Evolutionary conservation across 768 basidiomycete genomes (phyloP), one percentile per base, ranked within the genome.

Genomic region (Boletales sp.): DNA sequence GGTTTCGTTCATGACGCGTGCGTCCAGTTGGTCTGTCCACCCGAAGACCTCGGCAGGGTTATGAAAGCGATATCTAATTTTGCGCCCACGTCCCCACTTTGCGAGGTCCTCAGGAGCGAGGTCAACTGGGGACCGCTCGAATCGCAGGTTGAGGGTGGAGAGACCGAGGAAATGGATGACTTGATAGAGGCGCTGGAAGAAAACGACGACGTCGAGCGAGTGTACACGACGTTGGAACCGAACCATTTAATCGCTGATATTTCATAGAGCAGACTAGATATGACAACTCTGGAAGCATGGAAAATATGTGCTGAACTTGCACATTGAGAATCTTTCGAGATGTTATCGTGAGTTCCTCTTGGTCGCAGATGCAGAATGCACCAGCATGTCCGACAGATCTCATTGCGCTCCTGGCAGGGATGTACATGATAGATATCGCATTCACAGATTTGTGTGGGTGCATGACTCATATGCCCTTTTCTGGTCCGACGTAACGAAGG

Each of bases 101-200:
- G 69, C 34, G 69, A 75, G 46, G 68, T 82, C 9, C 59, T 80
- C 42, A 64, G 65, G 24, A 77, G 75, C 47, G 80, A 83, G 61
- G 66, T 83, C 14, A 72, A 76, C 6, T 84, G 84, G 66, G 66
- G 73, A n/a, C 76, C 84, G 2, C 55, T 73, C 2, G 77, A 81
- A 49, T 53, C 67, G 14, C 57, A 62, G 12, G 70, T 69, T 8
- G 63, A 67, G 5, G 49, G 35, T 10, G 72, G 74, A 24, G 79
- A 80, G 8, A 56, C 66, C 27, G 66, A 70, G 45, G 54, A 53
- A 59, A 65, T 19, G 51, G 50, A 70, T 30, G 60, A 63, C 11
- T 67, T 87, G 18, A 66, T 83, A 17, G 73, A 77, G 38, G 74
- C 71, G 5, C 63, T 87, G 43, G 81, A 83, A 63, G 78, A 70